A percentile compares a stretch with the other conserved stretches of the same genome.
Evolutionary conservation across 805 yeast species (phyloP).

Genomic region (Candida michaelii): DNA sequence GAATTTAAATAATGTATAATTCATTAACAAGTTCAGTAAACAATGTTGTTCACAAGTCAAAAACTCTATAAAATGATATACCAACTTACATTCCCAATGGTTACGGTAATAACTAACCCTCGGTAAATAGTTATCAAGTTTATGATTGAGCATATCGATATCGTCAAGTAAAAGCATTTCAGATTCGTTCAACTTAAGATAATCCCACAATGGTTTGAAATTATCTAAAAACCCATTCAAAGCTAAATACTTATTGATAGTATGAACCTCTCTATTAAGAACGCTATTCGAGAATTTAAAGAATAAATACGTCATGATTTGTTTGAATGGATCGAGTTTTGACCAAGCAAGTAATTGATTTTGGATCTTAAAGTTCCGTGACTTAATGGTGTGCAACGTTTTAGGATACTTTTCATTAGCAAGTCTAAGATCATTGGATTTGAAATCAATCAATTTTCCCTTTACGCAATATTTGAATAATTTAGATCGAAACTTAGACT

Average conservation of each 20-base stretch:
- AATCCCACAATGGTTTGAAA: neutral
- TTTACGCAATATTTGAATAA: slow-evolving; percentile 17
- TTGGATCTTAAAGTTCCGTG: slow-evolving; percentile 21
- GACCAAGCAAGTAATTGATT: slow-evolving; percentile 40
- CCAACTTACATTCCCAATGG: slow-evolving; percentile 27
- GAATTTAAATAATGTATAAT: slow-evolving; percentile 36
- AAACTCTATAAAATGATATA: slow-evolving; percentile 24
- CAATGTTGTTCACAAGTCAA: slow-evolving; percentile 26
- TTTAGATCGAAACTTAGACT: slow-evolving; percentile 7
- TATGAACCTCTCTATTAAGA: neutral
- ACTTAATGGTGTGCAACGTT: slow-evolving; percentile 11
- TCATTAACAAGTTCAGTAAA: slow-evolving; percentile 36
- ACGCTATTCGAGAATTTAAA: slow-evolving; percentile 14
- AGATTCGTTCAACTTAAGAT: neutral
- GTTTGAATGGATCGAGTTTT: slow-evolving; percentile 33
- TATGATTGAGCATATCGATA: neutral
- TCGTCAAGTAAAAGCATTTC: neutral
- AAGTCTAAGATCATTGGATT: slow-evolving; percentile 36
- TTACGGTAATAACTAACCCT: slow-evolving; percentile 6
- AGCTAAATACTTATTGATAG: slow-evolving; percentile 4
- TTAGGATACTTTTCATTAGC: slow-evolving; percentile 4
- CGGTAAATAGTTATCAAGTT: neutral
- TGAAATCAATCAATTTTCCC: slow-evolving; percentile 38
- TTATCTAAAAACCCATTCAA: slow-evolving; percentile 6
- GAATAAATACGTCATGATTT: slow-evolving; percentile 23